Base-by-base conservation (phyloP, 2,329 filamentous ascomycete species). In the Acrodontium crateriforme region DNA sequence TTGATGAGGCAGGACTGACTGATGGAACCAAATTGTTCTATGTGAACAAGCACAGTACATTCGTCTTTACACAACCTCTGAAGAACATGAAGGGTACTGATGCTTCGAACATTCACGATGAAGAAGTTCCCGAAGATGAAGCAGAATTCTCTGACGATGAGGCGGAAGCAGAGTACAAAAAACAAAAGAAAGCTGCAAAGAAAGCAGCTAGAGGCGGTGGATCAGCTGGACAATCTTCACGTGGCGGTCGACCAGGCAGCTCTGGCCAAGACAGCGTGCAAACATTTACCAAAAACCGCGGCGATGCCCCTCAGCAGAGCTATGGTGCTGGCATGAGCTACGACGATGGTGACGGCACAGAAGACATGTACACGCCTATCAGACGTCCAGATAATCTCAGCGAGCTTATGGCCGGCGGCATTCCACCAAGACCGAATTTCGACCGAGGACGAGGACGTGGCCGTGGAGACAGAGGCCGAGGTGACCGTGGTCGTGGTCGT, bases 91-190 rank as follows among this genome's bases (percentile, higher is more conserved):
- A 92, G 58, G 83, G 84, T 34, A 89, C 83, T 7, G 89, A 98
- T 54, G 87, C 89, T 6, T 92, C 83, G 28, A 95, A 95, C 50
- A 67, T 93, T 30, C 79, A 93, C 53, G 89, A 95, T 42, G 89
- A 98, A 53, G 87, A 95, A 57, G 69, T 84, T 6, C 74, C 60
- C 10, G 77, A 79, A 17, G 81, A 92, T 19, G 87, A 95, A 50
- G 70, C 83, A 42, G 89, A 95, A 49, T 95, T 95, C 52, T 94
- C 87, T 0, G 89, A 98, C 42, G 89, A 98, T 45, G 89, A 98
- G 56, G 79, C 81, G 42, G 89, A 98, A 55, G 78, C 78, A 9
- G 49, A 50, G 26, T 52, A 42, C 41, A 54, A 54, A 39, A 33
- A 46, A 22, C 36, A 42, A 30, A 49, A 45, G 34, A 54, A 54